phyloP scores from a whole-genome alignment of 108 stramenopile species.

The Tribonema minus region DNA sequence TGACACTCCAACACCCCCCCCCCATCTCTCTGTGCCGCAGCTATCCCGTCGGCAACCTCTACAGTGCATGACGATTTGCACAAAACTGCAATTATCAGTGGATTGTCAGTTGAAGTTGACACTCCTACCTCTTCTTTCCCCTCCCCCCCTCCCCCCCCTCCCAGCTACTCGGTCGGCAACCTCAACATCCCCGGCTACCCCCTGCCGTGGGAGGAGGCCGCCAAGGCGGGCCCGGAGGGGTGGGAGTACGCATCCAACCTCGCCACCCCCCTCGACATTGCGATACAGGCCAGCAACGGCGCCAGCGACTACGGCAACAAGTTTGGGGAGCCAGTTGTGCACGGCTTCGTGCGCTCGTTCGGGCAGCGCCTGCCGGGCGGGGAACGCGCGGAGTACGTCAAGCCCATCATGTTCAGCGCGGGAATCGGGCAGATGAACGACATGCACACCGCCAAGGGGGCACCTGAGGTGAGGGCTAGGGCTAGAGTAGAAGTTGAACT shows the following conservation, averaged over 20 bases:
- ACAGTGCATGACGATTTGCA: too few relatives aligned
- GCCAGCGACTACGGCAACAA: slow-evolving; percentile 99
- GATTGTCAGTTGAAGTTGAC: too few relatives aligned
- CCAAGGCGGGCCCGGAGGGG: neutral
- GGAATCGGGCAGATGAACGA: slow-evolving; percentile 92
- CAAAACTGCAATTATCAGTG: too few relatives aligned
- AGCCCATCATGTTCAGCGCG: slow-evolving; percentile 99
- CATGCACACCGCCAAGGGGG: slow-evolving; percentile 80
- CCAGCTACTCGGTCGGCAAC: slow-evolving; percentile 96
- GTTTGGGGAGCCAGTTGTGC: slow-evolving; percentile 95
- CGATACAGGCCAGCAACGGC: slow-evolving; percentile 89
- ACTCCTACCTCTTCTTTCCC: too few relatives aligned
- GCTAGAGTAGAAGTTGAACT: slow-evolving; percentile 60
- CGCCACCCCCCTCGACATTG: slow-evolving; percentile 76
- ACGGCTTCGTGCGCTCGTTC: slow-evolving; percentile 90
- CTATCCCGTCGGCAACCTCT: too few relatives aligned
- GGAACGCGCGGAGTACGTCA: slow-evolving; percentile 85
- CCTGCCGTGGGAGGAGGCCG: slow-evolving; percentile 87
- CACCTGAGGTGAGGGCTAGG: slow-evolving; percentile 60
- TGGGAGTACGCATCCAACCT: slow-evolving; percentile 20
- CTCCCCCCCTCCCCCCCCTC: too few relatives aligned
- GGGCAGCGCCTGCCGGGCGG: slow-evolving; percentile 88
- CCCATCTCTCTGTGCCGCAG: too few relatives aligned
- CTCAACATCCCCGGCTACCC: slow-evolving; percentile 85
- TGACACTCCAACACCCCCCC: too few relatives aligned